Evolutionary conservation across 192 early-diverging fungal species (phyloP).

Genomic region (Podochytrium sp.): DNA sequence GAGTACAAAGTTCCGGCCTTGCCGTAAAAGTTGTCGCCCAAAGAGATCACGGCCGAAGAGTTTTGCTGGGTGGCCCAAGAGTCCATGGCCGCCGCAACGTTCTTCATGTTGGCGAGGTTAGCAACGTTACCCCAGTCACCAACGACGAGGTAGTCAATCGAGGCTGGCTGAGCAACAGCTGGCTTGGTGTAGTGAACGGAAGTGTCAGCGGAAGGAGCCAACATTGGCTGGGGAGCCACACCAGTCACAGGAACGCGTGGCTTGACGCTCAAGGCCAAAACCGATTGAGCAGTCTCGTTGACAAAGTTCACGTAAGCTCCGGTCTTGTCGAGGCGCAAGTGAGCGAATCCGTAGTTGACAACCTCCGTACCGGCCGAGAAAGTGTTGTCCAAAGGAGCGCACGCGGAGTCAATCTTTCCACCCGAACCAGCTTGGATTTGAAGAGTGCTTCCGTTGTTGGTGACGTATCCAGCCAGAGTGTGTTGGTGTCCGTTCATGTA

Average conservation of each 20-base stretch:
- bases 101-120: background rate
- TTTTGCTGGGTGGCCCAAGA: background rate
- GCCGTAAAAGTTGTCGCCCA: constrained; percentile 30
- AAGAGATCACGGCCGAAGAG: constrained; percentile 5
- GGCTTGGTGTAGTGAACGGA: constrained; percentile 3
- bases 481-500: constrained; percentile 28
- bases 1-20: background rate
- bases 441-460: constrained; percentile 4
- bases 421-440: constrained; percentile 19
- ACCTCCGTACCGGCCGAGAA: background rate
- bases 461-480: constrained; percentile 6
- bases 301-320: background rate
- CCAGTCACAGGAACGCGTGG: background rate
- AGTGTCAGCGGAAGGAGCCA: background rate
- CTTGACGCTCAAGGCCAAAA: background rate
- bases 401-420: constrained; percentile 19
- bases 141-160: constrained; percentile 5
- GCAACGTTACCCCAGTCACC: constrained; percentile 26
- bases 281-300: background rate
- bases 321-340: constrained; percentile 6
- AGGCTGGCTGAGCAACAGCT: background rate
- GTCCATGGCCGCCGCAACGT: constrained; percentile 9
- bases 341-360: constrained; percentile 19
- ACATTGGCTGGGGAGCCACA: background rate
- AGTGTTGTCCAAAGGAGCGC: background rate